Evolutionary conservation across 2,329 filamentous ascomycete genomes (phyloP).

Genomic region (Aspergillus sclerotialis): DNA sequence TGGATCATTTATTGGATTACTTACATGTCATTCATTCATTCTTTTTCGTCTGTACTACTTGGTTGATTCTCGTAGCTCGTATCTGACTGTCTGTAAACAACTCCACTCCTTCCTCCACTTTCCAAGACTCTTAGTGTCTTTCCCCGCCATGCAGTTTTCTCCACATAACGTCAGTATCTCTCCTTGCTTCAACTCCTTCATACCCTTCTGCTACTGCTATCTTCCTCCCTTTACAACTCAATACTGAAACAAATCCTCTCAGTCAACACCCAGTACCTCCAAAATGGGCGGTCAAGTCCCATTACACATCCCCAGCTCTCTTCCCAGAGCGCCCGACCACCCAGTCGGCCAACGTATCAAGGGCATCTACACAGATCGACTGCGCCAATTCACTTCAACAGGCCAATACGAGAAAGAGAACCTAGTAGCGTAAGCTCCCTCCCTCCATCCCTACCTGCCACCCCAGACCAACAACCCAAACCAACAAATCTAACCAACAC

Average conservation of each 20-base stretch:
- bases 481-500: conserved; percentile 4
- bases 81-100: too few species aligned
- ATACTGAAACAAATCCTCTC: not conserved
- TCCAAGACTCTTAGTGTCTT: too few species aligned
- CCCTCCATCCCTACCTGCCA: conserved; percentile 3
- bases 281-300: conserved; percentile 19
- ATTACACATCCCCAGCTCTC: conserved; percentile 30
- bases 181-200: not conserved
- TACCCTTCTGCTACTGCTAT: not conserved
- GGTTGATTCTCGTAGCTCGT: too few species aligned
- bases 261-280: conserved; percentile 3
- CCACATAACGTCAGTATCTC: too few species aligned
- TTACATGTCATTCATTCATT: too few species aligned
- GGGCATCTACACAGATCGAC: conserved; percentile 75
- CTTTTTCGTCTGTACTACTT: too few species aligned
- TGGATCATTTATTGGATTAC: too few species aligned
- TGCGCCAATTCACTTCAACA: conserved; percentile 69
- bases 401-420: conserved; percentile 75
- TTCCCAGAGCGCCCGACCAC: conserved; percentile 44
- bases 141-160: too few species aligned
- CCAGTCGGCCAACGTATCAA: conserved; percentile 72
- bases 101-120: too few species aligned
- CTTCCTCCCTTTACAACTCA: too few species aligned
- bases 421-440: conserved; percentile 55
- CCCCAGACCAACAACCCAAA: conserved; percentile 6